Conservation (phyloP, 345 rosid species). For the Syzygium aqueum region DNA sequence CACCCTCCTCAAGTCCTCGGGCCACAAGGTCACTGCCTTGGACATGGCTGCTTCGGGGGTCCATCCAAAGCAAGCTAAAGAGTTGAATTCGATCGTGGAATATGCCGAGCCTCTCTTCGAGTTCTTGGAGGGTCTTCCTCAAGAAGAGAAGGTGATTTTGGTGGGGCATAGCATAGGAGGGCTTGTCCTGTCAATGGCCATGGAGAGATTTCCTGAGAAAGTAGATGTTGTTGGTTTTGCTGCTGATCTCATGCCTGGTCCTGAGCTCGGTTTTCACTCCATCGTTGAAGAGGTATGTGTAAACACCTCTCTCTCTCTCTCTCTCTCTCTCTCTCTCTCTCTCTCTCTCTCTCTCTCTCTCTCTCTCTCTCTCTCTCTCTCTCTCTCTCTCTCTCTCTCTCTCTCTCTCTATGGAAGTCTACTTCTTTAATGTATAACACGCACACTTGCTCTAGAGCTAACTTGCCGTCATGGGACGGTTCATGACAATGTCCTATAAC, state of each 20-base stretch:
- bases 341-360: neutral
- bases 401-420: neutral
- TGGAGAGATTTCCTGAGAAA: conserved; percentile 24
- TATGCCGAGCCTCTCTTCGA: conserved; percentile 12
- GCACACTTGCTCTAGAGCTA: neutral
- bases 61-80: conserved; percentile 9
- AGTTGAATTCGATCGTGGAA: conserved; percentile 1
- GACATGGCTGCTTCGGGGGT: conserved; percentile 21
- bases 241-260: conserved; percentile 19
- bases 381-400: neutral
- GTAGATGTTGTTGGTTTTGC: conserved; percentile 11
- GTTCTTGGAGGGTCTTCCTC: conserved; percentile 9
- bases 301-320: neutral
- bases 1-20: conserved; percentile 7
- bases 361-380: neutral
- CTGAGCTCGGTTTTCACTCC: neutral
- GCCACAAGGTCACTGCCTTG: conserved; percentile 14
- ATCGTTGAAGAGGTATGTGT: conserved; percentile 23
- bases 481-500: neutral
- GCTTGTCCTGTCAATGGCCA: conserved; percentile 14
- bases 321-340: neutral
- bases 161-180: conserved; percentile 35
- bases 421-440: neutral
- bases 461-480: neutral
- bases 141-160: conserved; percentile 18